Base-by-base conservation (phyloP, 2,329 filamentous ascomycete genomes). In the Lojkania enalia region DNA sequence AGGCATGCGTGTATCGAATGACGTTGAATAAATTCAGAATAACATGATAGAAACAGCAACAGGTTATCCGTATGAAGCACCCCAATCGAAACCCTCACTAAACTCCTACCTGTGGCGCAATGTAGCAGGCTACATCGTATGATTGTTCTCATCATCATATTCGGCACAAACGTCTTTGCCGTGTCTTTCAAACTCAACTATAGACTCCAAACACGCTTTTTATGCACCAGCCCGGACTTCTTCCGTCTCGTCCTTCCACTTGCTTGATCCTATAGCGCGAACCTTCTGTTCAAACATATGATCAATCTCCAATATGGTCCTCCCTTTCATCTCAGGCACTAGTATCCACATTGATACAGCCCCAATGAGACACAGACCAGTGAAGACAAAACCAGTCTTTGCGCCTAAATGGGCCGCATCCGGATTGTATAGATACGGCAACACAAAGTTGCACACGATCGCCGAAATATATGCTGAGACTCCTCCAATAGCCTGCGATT, bases 401-500 rank as follows among this genome's bases (percentile, higher is more conserved):
- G 39, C 46, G 14, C 39, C 39, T 5, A 49, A 16, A 36, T 49
- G 25, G 16, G 21, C 9, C 20, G 37, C 37, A 33, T 49, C 46
- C 12, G 33, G 27, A 20, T 49, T 46, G 33, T 46, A 49, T 2
- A 49, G 18, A 16, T 21, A 46, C 3, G 46, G 46, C 31, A 46
- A 20, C 5, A 42, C 43, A 31, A 36, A 25, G 20, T 57, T 54
- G 11, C 38, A 43, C 5, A 48, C 39, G 18, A 54, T 52, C n/a
- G 37, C 31, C 0, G 44, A 32, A 4, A 57, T 13, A 20, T 57
- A 50, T 2, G 50, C 49, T 5, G 49, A 15, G 42, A 64, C 42
- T 42, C 35, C 49, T 3, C 69, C 69, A 12, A 74, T 45, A 4
- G 68, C 66, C 46, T 70, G 67, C 1, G 69, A 63, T 40, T 69